Percentiles rank a stretch among this genome's conserved stretches.
Conservation (phyloP, 2,329 filamentous ascomycete genomes). For the Fusarium oxysporum region DNA sequence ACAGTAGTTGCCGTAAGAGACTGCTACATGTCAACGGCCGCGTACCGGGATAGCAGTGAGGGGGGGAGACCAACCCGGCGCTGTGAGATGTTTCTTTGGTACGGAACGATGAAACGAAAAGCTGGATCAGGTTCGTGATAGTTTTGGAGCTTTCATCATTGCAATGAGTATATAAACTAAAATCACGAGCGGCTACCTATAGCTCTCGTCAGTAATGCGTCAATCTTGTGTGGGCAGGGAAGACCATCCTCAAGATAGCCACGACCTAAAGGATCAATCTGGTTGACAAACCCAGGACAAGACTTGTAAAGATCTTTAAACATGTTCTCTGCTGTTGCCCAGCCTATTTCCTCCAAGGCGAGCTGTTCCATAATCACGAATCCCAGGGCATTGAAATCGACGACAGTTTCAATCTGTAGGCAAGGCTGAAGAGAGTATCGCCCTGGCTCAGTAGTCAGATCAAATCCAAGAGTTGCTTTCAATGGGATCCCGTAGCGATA, state of each 20-base stretch:
- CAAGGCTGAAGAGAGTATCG: conserved; percentile 1
- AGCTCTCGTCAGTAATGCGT: too few species aligned
- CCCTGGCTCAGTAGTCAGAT: not conserved
- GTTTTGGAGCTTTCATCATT: too few species aligned
- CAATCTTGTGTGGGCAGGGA: too few species aligned
- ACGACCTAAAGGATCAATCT: not conserved
- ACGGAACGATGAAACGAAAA: too few species aligned
- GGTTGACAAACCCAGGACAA: not conserved
- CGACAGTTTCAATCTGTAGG: not conserved
- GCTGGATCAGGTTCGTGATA: too few species aligned
- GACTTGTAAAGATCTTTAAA: not conserved
- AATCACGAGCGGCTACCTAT: too few species aligned
- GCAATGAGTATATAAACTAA: too few species aligned
- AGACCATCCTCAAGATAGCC: conserved; percentile 6
- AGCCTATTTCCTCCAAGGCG: rapidly evolving
- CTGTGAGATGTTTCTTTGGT: too few species aligned
- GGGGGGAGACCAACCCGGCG: too few species aligned
- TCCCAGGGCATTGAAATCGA: not conserved
- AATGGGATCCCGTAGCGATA: not conserved
- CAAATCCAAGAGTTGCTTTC: not conserved
- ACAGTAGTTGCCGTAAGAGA: too few species aligned
- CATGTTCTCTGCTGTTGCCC: not conserved
- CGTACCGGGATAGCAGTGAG: too few species aligned
- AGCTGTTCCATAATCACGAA: not conserved
- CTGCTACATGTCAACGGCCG: too few species aligned